These are phyloP conservation scores for Plantago coronopus DNA, from an alignment of 305 asterid species.

Conservation along the genomic window DNA sequence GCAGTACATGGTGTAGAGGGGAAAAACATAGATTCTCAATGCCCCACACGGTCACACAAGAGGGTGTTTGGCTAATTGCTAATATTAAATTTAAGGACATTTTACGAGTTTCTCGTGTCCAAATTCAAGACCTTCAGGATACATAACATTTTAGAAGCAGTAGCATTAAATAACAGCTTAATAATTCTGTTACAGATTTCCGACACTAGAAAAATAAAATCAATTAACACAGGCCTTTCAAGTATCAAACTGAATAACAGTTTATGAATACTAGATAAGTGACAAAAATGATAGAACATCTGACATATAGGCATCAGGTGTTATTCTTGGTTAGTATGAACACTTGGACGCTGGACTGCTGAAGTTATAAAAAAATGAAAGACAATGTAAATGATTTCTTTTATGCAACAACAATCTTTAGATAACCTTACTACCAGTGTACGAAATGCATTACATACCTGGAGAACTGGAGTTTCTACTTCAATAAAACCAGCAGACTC, in stretches of 20 bases:
- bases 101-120: neutral
- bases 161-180: neutral
- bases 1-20: neutral
- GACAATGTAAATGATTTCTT: neutral
- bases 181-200: neutral
- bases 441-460: conserved; percentile 45
- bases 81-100: neutral
- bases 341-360: neutral
- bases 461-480: conserved; percentile 98
- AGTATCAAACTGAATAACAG: neutral
- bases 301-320: neutral
- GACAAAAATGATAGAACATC: neutral
- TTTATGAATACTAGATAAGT: neutral
- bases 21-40: too few relatives aligned
- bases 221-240: neutral
- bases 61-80: neutral
- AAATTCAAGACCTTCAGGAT: too few relatives aligned
- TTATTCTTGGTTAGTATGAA: neutral
- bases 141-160: too few relatives aligned
- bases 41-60: neutral
- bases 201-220: neutral
- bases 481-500: conserved; percentile 91
- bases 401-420: neutral
- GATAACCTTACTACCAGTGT: neutral
- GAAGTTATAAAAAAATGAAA: neutral